Evolutionary conservation across 192 early-diverging fungal species (phyloP).

Genomic region (Borealophlyctis nickersoniae): DNA sequence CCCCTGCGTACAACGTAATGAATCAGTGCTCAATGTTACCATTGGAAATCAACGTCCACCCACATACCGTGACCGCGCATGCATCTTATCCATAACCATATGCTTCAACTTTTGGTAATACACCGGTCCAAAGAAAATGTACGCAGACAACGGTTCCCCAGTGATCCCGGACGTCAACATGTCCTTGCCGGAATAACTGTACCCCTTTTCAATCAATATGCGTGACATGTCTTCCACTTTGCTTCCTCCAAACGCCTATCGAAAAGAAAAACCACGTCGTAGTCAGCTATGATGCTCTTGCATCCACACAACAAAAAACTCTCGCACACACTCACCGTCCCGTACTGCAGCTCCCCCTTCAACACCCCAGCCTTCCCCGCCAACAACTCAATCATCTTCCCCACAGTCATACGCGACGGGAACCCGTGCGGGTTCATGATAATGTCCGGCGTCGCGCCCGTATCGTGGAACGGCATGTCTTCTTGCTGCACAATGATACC

Average conservation of each 20-base stretch:
- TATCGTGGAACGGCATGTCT: conserved; percentile 95
- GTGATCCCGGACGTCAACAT: conserved; percentile 85
- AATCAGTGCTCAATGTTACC: not conserved
- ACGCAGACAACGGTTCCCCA: conserved; percentile 86
- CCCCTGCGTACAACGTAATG: conserved; percentile 51
- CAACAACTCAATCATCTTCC: conserved; percentile 97
- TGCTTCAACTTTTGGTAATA: conserved; percentile 98
- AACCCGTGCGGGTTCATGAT: conserved; percentile 99
- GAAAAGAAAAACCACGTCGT: not conserved
- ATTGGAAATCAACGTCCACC: not conserved
- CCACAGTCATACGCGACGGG: conserved; percentile 98
- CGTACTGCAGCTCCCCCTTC: conserved; percentile 89
- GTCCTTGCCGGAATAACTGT: conserved; percentile 96
- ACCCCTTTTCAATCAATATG: conserved; percentile 89
- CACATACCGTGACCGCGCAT: conserved; percentile 73
- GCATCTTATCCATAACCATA: conserved; percentile 99
- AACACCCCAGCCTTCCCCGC: conserved; percentile 94
- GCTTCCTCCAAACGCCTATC: conserved; percentile 75
- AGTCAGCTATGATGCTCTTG: not conserved
- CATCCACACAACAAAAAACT: not conserved
- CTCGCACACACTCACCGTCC: conserved; percentile 57
- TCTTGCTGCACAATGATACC: conserved; percentile 96
- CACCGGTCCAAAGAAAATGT: conserved; percentile 95
- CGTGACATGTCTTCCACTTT: conserved; percentile 96
- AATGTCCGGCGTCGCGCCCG: conserved; percentile 88